Evolutionary conservation across 768 basidiomycete genomes (phyloP), one percentile per base, ranked within the genome.

Genomic region (Erythrobasidium yunnanense): DNA sequence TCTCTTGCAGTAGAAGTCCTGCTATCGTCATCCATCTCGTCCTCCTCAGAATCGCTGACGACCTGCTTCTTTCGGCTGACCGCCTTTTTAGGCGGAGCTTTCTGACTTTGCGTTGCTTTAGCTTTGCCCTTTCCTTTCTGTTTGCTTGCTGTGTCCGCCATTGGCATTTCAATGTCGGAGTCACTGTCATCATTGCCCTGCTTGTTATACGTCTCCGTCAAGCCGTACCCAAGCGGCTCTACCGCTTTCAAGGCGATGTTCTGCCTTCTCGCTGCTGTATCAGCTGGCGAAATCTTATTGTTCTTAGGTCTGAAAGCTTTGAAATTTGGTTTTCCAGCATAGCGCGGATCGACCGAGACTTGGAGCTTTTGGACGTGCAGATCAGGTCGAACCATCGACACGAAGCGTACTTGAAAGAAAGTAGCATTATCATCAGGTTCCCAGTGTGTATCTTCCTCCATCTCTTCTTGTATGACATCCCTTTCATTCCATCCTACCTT

Each of bases 291-390:
- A 46, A 7, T 42, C 22, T 35, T 27, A 46, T 4, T 25, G 22
- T 51, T 51, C 49, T 62, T 62, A 7, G 66, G 66, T 42, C 49
- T 49, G 49, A 67, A 67, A 20, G 38, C 57, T 27, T 67, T 67
- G 57, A 67, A 67, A 45, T 67, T 65, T 15, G 66, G 38, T 27
- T 20, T 35, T 6, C 66, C 66, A n/a, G 46, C 62, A 33, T 46
- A 65, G n/a, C 34, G 30, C 11, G 35, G 55, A 34, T 66, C 66
- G 27, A 50, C 20, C 20, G 57, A 22, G 20, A 15, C 18, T n/a
- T 25, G 7, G 4, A 22, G 30, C 20, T 4, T 6, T 35, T 13
- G 4, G 4, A 2, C 33, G 22, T 5, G 15, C 18, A 7, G 15
- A 17, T 57, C 35, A 17, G 22, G 20, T 34, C 42, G 3, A 20